Base-by-base conservation (phyloP, 2,329 filamentous ascomycete genomes). In the Phyllosticta ampelicida region DNA sequence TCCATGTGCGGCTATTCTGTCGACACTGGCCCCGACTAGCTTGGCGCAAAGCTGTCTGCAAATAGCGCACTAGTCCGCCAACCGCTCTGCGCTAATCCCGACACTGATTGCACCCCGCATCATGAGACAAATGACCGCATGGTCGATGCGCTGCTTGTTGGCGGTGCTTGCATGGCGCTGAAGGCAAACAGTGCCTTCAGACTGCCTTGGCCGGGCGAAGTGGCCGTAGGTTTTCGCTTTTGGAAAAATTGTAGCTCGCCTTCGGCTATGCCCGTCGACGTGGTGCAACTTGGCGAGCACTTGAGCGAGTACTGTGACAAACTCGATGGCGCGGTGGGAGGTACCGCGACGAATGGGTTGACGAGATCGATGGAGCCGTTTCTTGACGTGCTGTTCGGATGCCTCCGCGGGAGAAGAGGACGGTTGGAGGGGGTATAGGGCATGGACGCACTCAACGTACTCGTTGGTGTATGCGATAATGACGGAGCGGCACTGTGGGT, bases 381-480 rank as follows among this genome's bases (percentile, higher is more conserved):
- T 30, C 69, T 68, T 61, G 72, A 74, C 13, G 68, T 67, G 53
- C 66, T 68, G 55, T 71, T 66, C 18, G 72, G 73, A 62, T 72
- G 72, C 44, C 68, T 72, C 62, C 72, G 68, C 5, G 70, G 71
- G 48, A 69, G 70, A 6, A 75, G 64, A 1, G 73, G 73, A 51
- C 73, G 67, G 11, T 63, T 68, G 16, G 67, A 68, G 3, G 71
- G 71, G 5, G 70, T 72, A 36, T 73, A 74, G 5, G 73, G 70
- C n/a, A 74, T 66, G 11, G 75, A 78, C 51, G 71, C 75, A 64
- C 74, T 74, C 56, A 73, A 64, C 8, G 74, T 75, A 8, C 74
- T 77, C 23, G 72, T 69, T 9, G 76, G 75, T 3, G 76, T 77
- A 63, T 78, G 73, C 28, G 72, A 73, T 52, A 78, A 68, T 16